These are phyloP conservation scores for Tetrastigma voinierianum DNA, from an alignment of 164 flowering plant species.

Conservation along the genomic window DNA sequence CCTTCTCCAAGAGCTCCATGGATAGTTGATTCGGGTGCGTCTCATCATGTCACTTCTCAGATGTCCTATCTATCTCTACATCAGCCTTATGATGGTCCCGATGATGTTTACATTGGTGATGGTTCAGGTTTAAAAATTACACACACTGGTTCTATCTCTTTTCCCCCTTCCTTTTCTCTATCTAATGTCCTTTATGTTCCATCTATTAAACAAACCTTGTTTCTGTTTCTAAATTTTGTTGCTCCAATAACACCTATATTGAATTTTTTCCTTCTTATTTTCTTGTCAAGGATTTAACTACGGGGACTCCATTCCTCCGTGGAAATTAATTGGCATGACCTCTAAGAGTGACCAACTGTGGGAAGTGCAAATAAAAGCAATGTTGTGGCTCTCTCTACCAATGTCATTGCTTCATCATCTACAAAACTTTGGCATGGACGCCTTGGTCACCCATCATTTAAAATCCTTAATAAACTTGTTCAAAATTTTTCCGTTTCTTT, in stretches of 20 bases:
- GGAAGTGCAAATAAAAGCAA: too few relatives aligned
- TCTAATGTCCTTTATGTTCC: slow-evolving; percentile 15
- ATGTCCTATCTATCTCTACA: background rate
- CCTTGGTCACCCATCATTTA: too few relatives aligned
- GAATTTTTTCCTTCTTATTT: slow-evolving; percentile 10
- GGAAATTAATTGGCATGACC: background rate
- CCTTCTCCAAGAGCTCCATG: too few relatives aligned
- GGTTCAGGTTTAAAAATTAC: slow-evolving; percentile 4
- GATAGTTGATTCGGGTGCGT: too few relatives aligned
- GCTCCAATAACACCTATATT: background rate
- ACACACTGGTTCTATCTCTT: background rate
- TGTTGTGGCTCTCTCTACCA: too few relatives aligned
- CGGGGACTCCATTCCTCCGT: background rate
- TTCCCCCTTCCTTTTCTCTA: background rate
- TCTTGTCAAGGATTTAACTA: slow-evolving; percentile 9
- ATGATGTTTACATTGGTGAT: background rate
- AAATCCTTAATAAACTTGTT: too few relatives aligned
- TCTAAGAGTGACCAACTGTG: slow-evolving; percentile 6
- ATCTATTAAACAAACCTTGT: slow-evolving; percentile 1
- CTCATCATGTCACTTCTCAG: background rate
- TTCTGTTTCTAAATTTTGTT: slow-evolving; percentile 3
- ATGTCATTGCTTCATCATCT: too few relatives aligned
- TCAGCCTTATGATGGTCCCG: background rate
- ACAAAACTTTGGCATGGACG: too few relatives aligned
- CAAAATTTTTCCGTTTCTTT: too few relatives aligned